Evolutionary conservation across 208 protist species (phyloP), one percentile per base, ranked within the genome.

Genomic region (Leishmania lainsoni): DNA sequence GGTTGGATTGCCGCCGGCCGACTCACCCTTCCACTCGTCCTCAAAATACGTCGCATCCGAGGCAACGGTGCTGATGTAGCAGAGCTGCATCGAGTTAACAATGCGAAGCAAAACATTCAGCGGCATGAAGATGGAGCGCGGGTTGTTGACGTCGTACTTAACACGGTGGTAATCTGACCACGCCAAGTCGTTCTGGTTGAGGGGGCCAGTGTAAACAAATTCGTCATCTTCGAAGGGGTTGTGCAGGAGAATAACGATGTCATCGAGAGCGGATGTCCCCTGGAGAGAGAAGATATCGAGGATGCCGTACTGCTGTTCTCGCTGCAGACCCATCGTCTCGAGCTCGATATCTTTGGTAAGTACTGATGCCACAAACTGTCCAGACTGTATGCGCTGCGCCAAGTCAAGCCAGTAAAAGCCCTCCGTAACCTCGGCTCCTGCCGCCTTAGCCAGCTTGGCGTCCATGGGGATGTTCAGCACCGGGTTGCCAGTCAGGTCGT

Each of bases 151-250:
- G n/a, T 81, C 80, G 74, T 92, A 85, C 58, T 85, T 79, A n/a
- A 54, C 81, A 12, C 80, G 78, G 75, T 88, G 84, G 76, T 91
- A 86, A 17, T 72, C 74, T 56, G 86, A 90, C 91, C 92, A 96
- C 12, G 81, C 75, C 22, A 63, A 72, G 69, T 96, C 92, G 6
- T 85, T 84, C 42, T 17, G 45, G 87, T 92, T 90, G 66, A 96
- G 81, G 20, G 92, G 89, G 3, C 92, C 92, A 14, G 51, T 86
- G 83, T 96, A 96, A 22, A 74, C 59, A 73, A 87, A 95, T 79
- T 93, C 89, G 1, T 93, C 89, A 56, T 96, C 92, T 58, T 94
- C 92, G 73, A 96, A 96, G n/a, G 92, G 92, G 80, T 94, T 94
- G 86, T 92, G 84, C 74, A 96, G 35, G 76, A 90, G 90, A 8